Base-by-base conservation (phyloP, 306 rosid species). In the Crataegus laevigata region DNA sequence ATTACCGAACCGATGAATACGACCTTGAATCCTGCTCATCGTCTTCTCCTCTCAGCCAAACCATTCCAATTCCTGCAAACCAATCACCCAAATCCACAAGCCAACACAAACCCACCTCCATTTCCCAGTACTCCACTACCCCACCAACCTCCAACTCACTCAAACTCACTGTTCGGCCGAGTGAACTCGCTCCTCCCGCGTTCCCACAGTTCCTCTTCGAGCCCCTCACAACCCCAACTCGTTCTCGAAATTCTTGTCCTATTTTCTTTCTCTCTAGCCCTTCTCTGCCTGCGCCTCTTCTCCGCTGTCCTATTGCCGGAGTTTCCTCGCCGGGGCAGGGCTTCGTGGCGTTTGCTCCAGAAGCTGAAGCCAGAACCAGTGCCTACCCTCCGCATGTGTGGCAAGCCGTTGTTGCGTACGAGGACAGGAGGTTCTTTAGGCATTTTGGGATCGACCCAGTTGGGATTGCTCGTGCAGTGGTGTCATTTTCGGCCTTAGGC, bases 371-470 rank as follows among this genome's bases (percentile, higher is more conserved):
- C 65, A 63, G 68, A 77, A 54, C 87, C 43, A 52, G 74, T 25
- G 73, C 58, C 22, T 79, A 76, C 55, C 75, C 82, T 51, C 28
- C 71, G 32, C 84, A 82, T 57, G 63, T 76, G 58, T 74, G 81
- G 68, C 54, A 51, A 29, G 60, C 80, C 62, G 75, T 77, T 29
- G 83, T 66, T 4, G 79, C 81, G 60, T 67, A 75, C 19, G 72
- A 77, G 77, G 79, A 77, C 65, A 25, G 72, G 12, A 78, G 78
- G n/a, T 82, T 80, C 77, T 77, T 71, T 42, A 28, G 65, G 57
- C 78, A 80, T 51, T 61, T n/a, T n/a, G 78, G 82, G 69, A 51
- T 86, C 24, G 81, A 79, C 75, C 81, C 69, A 17, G 68, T 81
- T 60, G 82, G 81, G 34, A 28, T 74, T 58, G 76, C 74, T 22